These are phyloP conservation scores for Syncephalastrum racemosum DNA, from an alignment of 371 early-diverging fungal species.

Conservation along the genomic window DNA sequence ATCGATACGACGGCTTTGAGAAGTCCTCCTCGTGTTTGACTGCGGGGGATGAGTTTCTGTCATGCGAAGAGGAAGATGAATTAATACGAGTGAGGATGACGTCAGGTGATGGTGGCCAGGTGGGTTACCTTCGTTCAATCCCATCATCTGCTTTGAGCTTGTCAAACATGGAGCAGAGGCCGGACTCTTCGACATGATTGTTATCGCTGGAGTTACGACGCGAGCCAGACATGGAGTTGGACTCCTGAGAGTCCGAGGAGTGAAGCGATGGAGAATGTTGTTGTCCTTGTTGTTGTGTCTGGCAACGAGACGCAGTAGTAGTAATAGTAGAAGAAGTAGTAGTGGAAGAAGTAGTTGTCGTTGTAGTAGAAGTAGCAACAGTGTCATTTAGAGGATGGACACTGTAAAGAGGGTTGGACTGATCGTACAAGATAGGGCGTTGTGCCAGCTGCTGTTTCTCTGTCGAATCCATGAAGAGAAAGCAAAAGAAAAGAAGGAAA, in stretches of 20 bases:
- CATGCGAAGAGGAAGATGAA: not conserved
- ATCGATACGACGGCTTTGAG: conserved; percentile 21
- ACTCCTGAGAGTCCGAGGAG: conserved; percentile 19
- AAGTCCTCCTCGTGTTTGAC: conserved; percentile 13
- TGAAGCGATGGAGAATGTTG: conserved; percentile 2
- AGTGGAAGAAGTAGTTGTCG: not conserved
- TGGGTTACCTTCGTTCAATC: conserved; percentile 15
- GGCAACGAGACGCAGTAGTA: not conserved
- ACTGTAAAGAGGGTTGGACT: not conserved
- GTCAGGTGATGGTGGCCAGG: not conserved
- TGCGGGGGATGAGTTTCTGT: conserved; percentile 14
- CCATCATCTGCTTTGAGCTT: conserved; percentile 12
- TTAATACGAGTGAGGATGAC: not conserved
- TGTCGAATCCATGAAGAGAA: conserved; percentile 6
- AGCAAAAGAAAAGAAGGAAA: not conserved
- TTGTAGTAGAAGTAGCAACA: not conserved
- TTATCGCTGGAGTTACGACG: conserved; percentile 38
- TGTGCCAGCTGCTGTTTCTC: conserved; percentile 9
- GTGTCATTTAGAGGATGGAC: conserved; percentile 10
- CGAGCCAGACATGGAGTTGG: conserved; percentile 39
- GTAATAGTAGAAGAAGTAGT: not conserved
- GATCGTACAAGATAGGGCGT: too few species aligned
- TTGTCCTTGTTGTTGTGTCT: conserved; percentile 1
- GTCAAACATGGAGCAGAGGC: conserved; percentile 13
- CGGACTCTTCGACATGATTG: conserved; percentile 13